Conservation (phyloP, 768 basidiomycete species). For the Solioccasus polychromus region DNA sequence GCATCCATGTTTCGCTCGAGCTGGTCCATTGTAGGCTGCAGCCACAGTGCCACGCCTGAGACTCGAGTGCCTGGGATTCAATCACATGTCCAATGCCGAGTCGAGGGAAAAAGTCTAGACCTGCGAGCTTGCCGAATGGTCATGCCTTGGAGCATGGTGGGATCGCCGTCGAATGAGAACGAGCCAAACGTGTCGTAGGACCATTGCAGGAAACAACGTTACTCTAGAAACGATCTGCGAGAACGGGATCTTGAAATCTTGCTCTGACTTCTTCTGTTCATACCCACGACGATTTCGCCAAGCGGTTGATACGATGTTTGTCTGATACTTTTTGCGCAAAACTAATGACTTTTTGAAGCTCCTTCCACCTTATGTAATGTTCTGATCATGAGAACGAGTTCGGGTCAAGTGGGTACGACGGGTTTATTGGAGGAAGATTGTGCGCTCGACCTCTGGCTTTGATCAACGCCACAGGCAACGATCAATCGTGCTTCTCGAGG, state of each 20-base stretch:
- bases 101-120: not conserved
- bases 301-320: constrained; percentile 6
- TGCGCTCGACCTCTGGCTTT: constrained; percentile 2
- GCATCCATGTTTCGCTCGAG: not conserved
- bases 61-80: constrained; percentile 2
- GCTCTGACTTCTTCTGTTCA: not conserved
- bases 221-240: constrained; percentile 6
- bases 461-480: constrained; percentile 19
- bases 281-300: constrained; percentile 13
- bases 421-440: constrained; percentile 5
- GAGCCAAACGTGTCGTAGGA: constrained; percentile 4
- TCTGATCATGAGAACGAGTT: not conserved
- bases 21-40: not conserved
- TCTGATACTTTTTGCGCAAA: constrained; percentile 7
- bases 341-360: too few species aligned
- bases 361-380: constrained; percentile 3
- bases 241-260: constrained; percentile 7
- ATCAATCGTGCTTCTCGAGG: constrained; percentile 1
- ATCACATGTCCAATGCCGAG: constrained; percentile 4
- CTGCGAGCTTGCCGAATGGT: not conserved
- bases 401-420: not conserved
- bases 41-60: not conserved
- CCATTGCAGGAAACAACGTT: constrained; percentile 6
- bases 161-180: not conserved
- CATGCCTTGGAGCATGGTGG: not conserved